Conservation (phyloP, 2,329 filamentous ascomycete genomes). For the Hymenoscyphus repandus region DNA sequence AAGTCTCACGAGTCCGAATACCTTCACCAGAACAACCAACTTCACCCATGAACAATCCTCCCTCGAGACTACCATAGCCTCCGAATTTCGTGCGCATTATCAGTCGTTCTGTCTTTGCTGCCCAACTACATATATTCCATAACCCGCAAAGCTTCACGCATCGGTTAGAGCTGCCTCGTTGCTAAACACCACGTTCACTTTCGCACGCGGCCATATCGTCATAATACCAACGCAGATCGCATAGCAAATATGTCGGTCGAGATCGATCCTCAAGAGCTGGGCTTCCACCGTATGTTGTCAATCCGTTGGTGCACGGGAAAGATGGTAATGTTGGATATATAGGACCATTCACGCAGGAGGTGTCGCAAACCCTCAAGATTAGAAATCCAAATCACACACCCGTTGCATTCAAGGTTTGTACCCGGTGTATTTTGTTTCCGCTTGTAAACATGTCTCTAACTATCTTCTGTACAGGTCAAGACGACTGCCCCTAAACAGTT, state of each 20-base stretch:
- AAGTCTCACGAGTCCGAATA: constrained; percentile 1
- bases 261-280: constrained; percentile 84
- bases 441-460: constrained; percentile 26
- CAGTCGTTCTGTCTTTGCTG: no score
- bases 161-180: neutral
- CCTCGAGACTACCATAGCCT: neutral
- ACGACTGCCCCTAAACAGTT: constrained; percentile 99
- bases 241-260: constrained; percentile 78
- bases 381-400: constrained; percentile 58
- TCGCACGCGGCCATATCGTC: neutral
- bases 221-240: constrained; percentile 2
- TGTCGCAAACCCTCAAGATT: constrained; percentile 59
- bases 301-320: constrained; percentile 1
- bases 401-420: constrained; percentile 63
- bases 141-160: no score
- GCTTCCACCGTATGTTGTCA: constrained; percentile 74
- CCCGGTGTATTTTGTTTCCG: constrained; percentile 16
- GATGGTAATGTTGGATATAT: constrained; percentile 16
- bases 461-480: constrained; percentile 66
- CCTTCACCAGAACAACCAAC: neutral
- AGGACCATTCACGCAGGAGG: constrained; percentile 65
- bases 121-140: no score
- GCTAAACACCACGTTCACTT: constrained; percentile 1
- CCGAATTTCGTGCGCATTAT: neutral
- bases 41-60: neutral